These are phyloP conservation scores for Theobroma cacao DNA, from an alignment of 345 rosid species.

Conservation along the genomic window DNA sequence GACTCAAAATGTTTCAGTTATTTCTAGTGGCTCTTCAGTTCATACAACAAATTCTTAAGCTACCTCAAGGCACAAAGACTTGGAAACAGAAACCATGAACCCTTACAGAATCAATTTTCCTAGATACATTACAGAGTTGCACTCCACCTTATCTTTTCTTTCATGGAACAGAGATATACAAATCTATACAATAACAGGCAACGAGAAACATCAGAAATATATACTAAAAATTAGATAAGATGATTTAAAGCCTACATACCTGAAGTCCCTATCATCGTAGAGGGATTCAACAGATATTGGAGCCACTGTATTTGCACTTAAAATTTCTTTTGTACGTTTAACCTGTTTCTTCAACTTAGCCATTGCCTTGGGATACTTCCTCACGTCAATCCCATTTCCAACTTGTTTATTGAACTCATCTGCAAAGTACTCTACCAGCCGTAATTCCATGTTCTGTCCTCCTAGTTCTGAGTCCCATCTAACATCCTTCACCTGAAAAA, in stretches of 20 bases:
- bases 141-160: neutral
- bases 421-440: conserved; percentile 85
- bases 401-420: conserved; percentile 93
- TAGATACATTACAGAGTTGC: neutral
- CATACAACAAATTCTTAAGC: neutral
- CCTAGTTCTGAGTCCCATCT: conserved; percentile 97
- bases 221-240: neutral
- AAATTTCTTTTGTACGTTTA: conserved; percentile 94
- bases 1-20: neutral
- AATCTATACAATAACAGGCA: conserved; percentile 1
- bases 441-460: conserved; percentile 85
- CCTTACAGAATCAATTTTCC: neutral
- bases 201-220: neutral
- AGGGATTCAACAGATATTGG: conserved; percentile 96
- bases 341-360: conserved; percentile 99
- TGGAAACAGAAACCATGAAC: neutral
- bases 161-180: neutral
- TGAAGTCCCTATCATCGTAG: conserved; percentile 88
- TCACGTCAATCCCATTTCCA: conserved; percentile 88
- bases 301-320: conserved; percentile 90
- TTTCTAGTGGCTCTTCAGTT: neutral
- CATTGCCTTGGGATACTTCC: conserved; percentile 91
- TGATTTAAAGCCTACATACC: conserved; percentile 37
- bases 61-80: neutral
- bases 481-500: conserved; percentile 86